phyloP scores from a whole-genome alignment of 306 rosid genomes.

The Crotalaria pallida region DNA sequence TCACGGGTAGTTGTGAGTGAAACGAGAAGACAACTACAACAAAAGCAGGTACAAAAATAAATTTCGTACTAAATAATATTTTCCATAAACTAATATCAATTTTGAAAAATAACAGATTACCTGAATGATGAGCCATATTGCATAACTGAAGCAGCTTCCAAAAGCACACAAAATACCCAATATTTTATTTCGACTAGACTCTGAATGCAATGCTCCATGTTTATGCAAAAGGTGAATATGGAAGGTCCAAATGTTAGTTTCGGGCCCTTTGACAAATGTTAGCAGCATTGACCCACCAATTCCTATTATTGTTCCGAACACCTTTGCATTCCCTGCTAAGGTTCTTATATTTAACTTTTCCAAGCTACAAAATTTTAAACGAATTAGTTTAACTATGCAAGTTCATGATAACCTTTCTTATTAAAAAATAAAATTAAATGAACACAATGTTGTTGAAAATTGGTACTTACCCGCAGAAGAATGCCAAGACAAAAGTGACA shows the following conservation, averaged over 20 bases:
- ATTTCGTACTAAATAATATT: too few species aligned
- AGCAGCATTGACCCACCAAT: slow-evolving; percentile 35
- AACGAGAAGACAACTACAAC: too few species aligned
- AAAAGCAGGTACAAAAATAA: too few species aligned
- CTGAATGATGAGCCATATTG: slow-evolving; percentile 43
- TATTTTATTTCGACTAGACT: slow-evolving; percentile 17
- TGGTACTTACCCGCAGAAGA: slow-evolving; percentile 18
- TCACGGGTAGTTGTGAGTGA: too few species aligned
- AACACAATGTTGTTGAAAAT: background rate
- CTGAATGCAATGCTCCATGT: background rate
- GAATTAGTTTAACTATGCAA: too few species aligned
- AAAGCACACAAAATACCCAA: slow-evolving; percentile 35
- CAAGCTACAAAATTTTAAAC: background rate
- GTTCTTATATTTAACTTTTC: slow-evolving; percentile 18
- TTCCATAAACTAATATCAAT: too few species aligned
- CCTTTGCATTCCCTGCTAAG: slow-evolving; percentile 29
- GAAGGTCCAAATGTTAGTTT: slow-evolving; percentile 26
- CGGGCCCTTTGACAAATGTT: slow-evolving; percentile 29
- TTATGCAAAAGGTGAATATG: slow-evolving; percentile 35
- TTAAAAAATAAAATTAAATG: background rate
- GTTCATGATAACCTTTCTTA: background rate
- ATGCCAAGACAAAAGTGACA: slow-evolving; percentile 33
- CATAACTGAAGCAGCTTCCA: slow-evolving; percentile 31
- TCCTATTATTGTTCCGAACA: slow-evolving; percentile 33
- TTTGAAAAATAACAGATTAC: background rate